A percentile compares a stretch with the other conserved stretches of the same genome.
These are phyloP conservation scores for Pythium oligandrum DNA, from an alignment of 352 stramenopile species.

Conservation along the genomic window DNA sequence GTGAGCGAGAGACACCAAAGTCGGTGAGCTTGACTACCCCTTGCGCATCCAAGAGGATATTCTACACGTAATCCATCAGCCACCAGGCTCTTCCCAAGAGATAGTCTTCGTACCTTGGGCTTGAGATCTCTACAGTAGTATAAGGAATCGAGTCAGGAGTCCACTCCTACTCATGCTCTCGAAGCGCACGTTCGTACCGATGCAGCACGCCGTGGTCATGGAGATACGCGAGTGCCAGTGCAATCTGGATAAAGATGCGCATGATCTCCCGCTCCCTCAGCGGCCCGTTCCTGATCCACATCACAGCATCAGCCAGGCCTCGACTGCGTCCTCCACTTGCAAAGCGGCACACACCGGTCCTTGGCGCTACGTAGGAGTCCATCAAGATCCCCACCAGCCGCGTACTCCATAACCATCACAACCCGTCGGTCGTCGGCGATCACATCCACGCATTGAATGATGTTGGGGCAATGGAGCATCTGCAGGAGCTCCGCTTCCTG, in stretches of 20 bases:
- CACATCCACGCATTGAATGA: constrained; percentile 54
- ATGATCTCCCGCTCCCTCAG: constrained; percentile 46
- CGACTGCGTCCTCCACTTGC: constrained; percentile 1
- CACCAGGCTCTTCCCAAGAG: neutral
- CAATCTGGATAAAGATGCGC: constrained; percentile 68
- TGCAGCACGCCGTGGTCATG: constrained; percentile 59
- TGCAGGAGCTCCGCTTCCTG: constrained; percentile 52
- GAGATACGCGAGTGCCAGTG: constrained; percentile 53
- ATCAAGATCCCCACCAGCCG: constrained; percentile 56
- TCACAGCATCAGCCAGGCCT: neutral
- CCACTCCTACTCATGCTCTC: too few species aligned
- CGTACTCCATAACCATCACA: constrained; percentile 76
- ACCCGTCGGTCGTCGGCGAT: constrained; percentile 25
- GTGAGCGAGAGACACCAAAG: constrained; percentile 50
- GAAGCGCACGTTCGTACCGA: constrained; percentile 22
- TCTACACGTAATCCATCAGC: constrained; percentile 17
- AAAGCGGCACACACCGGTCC: constrained; percentile 11
- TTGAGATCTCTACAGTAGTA: constrained; percentile 40
- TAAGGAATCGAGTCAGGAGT: too few species aligned
- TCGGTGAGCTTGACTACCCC: constrained; percentile 72
- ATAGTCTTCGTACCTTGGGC: constrained; percentile 25
- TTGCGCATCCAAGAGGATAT: constrained; percentile 45
- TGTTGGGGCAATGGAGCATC: constrained; percentile 51
- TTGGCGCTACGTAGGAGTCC: constrained; percentile 22
- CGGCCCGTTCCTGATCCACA: constrained; percentile 2